phyloP scores from a whole-genome alignment of 805 yeast genomes.

The Kockiozyma suomiensis region DNA sequence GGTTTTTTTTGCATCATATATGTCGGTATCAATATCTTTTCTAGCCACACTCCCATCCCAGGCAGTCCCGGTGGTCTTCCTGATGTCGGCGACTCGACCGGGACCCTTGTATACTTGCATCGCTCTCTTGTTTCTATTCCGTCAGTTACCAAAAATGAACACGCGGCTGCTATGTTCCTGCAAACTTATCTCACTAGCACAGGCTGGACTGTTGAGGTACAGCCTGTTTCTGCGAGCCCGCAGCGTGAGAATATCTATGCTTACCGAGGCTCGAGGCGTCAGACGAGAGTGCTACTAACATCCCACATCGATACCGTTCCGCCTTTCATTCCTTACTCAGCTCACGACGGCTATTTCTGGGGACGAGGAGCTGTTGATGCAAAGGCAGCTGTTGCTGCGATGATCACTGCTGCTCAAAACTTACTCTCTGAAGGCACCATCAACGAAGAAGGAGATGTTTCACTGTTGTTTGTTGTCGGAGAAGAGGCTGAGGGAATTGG shows the following conservation, averaged over 20 bases:
- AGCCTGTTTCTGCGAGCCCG: constrained; percentile 42
- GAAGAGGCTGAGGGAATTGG: constrained; percentile 72
- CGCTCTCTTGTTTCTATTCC: constrained; percentile 43
- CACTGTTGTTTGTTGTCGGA: constrained; percentile 66
- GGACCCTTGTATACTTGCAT: constrained; percentile 37
- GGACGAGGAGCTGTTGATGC: constrained; percentile 76
- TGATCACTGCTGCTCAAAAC: constrained; percentile 57
- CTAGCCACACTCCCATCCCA: constrained; percentile 1
- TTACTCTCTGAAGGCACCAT: constrained; percentile 47
- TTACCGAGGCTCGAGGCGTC: constrained; percentile 50
- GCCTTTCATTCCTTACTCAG: constrained; percentile 57
- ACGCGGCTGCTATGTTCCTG: constrained; percentile 47
- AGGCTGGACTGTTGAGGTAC: constrained; percentile 58
- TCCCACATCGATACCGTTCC: constrained; percentile 77
- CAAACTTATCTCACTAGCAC: constrained; percentile 44
- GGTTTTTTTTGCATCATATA: constrained; percentile 18
- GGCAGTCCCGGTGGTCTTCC: constrained; percentile 5
- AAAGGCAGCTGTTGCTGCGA: constrained; percentile 70
- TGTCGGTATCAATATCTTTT: constrained; percentile 6
- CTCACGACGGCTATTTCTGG: constrained; percentile 52
- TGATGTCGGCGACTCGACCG: constrained; percentile 8
- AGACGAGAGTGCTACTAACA: constrained; percentile 56
- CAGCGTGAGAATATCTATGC: constrained; percentile 59
- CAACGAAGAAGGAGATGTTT: constrained; percentile 56
- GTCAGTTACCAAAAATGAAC: constrained; percentile 46